phyloP scores from a whole-genome alignment of 2,329 filamentous ascomycete species.

The Mollisia scopiformis region DNA sequence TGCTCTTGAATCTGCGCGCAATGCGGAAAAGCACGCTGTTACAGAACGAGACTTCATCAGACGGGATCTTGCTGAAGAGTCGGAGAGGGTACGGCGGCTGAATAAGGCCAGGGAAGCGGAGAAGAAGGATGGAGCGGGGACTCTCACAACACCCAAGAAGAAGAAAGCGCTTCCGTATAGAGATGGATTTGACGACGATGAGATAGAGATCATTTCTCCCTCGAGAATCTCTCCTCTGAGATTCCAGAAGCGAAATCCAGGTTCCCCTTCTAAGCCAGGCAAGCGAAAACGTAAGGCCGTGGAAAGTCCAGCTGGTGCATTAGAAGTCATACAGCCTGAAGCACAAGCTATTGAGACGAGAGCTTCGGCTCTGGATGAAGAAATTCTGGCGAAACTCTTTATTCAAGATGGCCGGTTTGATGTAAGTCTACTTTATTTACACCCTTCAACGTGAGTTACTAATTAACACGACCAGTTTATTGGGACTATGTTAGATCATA shows the following conservation, averaged over 20 bases:
- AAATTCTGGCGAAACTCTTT: slow-evolving; percentile 41
- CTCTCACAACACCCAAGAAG: slow-evolving; percentile 62
- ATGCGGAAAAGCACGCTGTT: slow-evolving; percentile 65
- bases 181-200: slow-evolving; percentile 73
- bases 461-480: slow-evolving; percentile 31
- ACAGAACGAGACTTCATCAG: slow-evolving; percentile 75
- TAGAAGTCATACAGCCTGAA: slow-evolving; percentile 40
- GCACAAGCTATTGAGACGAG: slow-evolving; percentile 22
- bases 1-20: slow-evolving; percentile 65
- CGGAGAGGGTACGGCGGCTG: slow-evolving; percentile 40
- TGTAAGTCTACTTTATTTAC: slow-evolving; percentile 27
- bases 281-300: slow-evolving; percentile 71
- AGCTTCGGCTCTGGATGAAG: slow-evolving; percentile 32
- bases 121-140: slow-evolving; percentile 40
- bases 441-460: neutral
- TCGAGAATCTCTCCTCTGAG: slow-evolving; percentile 51
- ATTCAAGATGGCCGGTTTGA: slow-evolving; percentile 45
- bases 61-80: slow-evolving; percentile 69
- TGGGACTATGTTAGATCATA: slow-evolving; percentile 38
- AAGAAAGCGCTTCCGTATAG: slow-evolving; percentile 61
- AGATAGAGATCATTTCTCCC: slow-evolving; percentile 51
- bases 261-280: slow-evolving; percentile 61
- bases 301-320: slow-evolving; percentile 67
- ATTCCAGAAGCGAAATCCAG: slow-evolving; percentile 41
- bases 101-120: slow-evolving; percentile 49